Percentiles rank a stretch among this genome's conserved stretches.
Conservation (phyloP, 805 yeast species). For the Komagataella phaffii region DNA sequence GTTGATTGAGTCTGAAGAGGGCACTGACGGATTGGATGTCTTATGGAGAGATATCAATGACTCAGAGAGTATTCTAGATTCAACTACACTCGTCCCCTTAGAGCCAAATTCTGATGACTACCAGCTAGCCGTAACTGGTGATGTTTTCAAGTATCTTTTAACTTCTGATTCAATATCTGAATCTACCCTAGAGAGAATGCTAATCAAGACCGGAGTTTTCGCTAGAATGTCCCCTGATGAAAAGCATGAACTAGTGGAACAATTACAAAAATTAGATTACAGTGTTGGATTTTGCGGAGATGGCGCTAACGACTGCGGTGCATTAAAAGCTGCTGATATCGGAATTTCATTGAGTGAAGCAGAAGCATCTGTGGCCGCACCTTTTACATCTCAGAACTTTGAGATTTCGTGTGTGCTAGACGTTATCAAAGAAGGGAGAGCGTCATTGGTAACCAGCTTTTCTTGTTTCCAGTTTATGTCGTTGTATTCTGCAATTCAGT, state of each 20-base stretch:
- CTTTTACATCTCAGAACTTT: conserved; percentile 83
- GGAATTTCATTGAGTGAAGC: conserved; percentile 95
- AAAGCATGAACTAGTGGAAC: conserved; percentile 88
- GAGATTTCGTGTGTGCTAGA: conserved; percentile 89
- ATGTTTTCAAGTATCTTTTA: conserved; percentile 68
- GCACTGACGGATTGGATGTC: conserved; percentile 24
- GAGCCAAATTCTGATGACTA: conserved; percentile 23
- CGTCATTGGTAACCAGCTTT: conserved; percentile 88
- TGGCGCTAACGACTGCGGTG: conserved; percentile 99
- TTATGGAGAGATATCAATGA: conserved; percentile 63
- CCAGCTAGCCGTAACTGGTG: conserved; percentile 84
- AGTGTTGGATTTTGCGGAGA: conserved; percentile 98
- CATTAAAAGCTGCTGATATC: conserved; percentile 93
- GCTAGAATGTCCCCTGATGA: conserved; percentile 99
- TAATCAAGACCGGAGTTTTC: conserved; percentile 64
- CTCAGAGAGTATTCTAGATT: conserved; percentile 43
- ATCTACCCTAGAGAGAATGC: conserved; percentile 35
- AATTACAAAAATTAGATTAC: conserved; percentile 72
- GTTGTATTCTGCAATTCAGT: conserved; percentile 91
- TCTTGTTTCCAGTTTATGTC: conserved; percentile 98
- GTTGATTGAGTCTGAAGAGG: conserved; percentile 28
- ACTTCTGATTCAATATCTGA: conserved; percentile 30
- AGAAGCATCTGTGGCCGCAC: conserved; percentile 98
- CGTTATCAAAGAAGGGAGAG: conserved; percentile 89
- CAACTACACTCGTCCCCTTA: conserved; percentile 42